A percentile compares a stretch with the other conserved stretches of the same genome.
Conservation (phyloP, 106 monocot genomes). For the Chionographis japonica region DNA sequence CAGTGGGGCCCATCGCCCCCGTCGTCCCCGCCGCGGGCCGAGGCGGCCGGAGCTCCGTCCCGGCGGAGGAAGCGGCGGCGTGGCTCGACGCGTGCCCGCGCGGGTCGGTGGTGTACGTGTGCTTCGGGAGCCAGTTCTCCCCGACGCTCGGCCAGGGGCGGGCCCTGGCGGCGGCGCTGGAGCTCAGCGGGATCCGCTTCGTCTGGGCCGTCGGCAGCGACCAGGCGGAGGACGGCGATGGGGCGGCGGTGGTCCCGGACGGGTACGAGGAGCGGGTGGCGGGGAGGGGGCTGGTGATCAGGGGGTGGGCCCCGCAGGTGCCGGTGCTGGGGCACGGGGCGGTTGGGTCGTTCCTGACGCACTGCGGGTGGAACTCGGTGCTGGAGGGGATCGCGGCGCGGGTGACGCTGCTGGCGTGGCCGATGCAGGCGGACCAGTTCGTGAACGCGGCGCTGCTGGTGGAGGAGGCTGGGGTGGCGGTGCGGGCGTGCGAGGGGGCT, state of each 20-base stretch:
- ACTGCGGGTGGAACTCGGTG: constrained; percentile 58
- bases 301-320: constrained; percentile 34
- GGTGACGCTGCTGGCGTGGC: constrained; percentile 37
- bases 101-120: constrained; percentile 42
- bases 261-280: constrained; percentile 23
- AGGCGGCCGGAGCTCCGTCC: constrained; percentile 1
- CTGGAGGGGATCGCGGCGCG: constrained; percentile 25
- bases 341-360: constrained; percentile 38
- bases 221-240: neutral
- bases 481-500: constrained; percentile 21
- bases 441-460: constrained; percentile 23
- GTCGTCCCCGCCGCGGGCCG: neutral
- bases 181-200: constrained; percentile 11
- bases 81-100: constrained; percentile 36
- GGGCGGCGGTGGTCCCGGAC: constrained; percentile 10
- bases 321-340: constrained; percentile 21
- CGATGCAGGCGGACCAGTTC: constrained; percentile 45
- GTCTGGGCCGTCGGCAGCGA: constrained; percentile 20
- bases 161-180: constrained; percentile 10
- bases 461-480: constrained; percentile 21
- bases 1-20: constrained; percentile 36
- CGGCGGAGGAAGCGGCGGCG: neutral
- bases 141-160: neutral
- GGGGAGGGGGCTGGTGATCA: constrained; percentile 24
- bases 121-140: constrained; percentile 23